Conservation (phyloP, 2,329 filamentous ascomycete species). For the Colletotrichum musicola region DNA sequence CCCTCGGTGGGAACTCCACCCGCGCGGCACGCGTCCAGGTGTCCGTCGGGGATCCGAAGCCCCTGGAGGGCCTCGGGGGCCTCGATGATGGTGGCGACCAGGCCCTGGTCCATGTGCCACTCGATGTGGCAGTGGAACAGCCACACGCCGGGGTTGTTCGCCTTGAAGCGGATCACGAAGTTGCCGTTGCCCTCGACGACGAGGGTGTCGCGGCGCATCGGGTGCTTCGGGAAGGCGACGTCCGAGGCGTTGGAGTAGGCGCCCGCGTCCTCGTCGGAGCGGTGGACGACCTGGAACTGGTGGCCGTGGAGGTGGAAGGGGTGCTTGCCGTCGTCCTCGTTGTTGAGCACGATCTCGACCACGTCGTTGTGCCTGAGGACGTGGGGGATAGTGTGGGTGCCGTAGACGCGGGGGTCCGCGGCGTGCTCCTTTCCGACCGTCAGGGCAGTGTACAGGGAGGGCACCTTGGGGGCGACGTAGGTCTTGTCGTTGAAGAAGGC, state of each 20-base stretch:
- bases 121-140: slow-evolving; percentile 67
- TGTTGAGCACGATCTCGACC: slow-evolving; percentile 71
- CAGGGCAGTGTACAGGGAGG: slow-evolving; percentile 76
- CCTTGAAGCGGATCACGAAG: slow-evolving; percentile 59
- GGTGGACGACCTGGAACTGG: slow-evolving; percentile 64
- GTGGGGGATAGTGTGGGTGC: slow-evolving; percentile 62
- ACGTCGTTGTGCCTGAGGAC: slow-evolving; percentile 67
- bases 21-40: slow-evolving; percentile 55
- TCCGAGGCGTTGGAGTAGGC: slow-evolving; percentile 54
- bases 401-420: slow-evolving; percentile 63
- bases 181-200: slow-evolving; percentile 61
- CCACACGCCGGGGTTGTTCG: slow-evolving; percentile 61
- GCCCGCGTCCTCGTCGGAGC: slow-evolving; percentile 41
- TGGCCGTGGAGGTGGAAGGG: slow-evolving; percentile 77
- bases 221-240: slow-evolving; percentile 52
- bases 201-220: slow-evolving; percentile 63
- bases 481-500: slow-evolving; percentile 74
- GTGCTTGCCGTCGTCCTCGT: slow-evolving; percentile 68
- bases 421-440: slow-evolving; percentile 60
- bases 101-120: slow-evolving; percentile 65
- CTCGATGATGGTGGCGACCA: slow-evolving; percentile 56
- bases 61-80: slow-evolving; percentile 59
- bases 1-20: slow-evolving; percentile 59
- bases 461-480: slow-evolving; percentile 74
- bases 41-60: slow-evolving; percentile 48